These are phyloP conservation scores for Linderina pennispora DNA, from an alignment of 192 early-diverging fungal genomes.

Conservation along the genomic window DNA sequence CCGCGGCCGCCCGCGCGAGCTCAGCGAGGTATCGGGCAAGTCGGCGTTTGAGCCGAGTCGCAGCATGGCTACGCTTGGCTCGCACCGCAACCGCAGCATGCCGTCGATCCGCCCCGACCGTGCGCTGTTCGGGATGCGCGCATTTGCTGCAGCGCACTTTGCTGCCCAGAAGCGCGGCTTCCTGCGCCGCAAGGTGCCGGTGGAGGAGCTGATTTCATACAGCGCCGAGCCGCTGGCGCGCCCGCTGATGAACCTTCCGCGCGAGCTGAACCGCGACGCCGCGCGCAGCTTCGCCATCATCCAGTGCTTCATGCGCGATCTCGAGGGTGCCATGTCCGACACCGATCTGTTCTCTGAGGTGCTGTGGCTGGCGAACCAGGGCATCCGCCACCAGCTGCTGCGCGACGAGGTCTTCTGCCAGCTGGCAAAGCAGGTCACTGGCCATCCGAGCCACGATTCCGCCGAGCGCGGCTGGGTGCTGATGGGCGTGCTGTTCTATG, in stretches of 20 bases:
- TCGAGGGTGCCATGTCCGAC: slow-evolving; percentile 17
- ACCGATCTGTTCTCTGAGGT: slow-evolving; percentile 53
- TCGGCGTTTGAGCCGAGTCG: slow-evolving; percentile 1
- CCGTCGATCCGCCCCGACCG: slow-evolving; percentile 66
- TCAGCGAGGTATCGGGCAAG: slow-evolving; percentile 11
- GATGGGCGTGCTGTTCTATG: slow-evolving; percentile 71
- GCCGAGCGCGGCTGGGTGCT: slow-evolving; percentile 82
- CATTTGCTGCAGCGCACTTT: slow-evolving; percentile 89
- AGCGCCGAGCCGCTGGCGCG: slow-evolving; percentile 62
- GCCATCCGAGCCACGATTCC: slow-evolving; percentile 58
- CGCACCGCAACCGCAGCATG: slow-evolving; percentile 56
- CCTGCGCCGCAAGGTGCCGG: slow-evolving; percentile 74
- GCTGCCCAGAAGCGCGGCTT: slow-evolving; percentile 81
- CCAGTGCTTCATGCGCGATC: slow-evolving; percentile 80
- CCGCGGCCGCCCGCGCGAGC: slow-evolving; percentile 18
- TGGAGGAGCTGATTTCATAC: slow-evolving; percentile 78
- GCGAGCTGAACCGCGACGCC: slow-evolving; percentile 81
- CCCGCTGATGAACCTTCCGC: slow-evolving; percentile 79
- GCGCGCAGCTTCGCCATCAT: slow-evolving; percentile 77
- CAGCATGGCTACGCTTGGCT: slow-evolving; percentile 26
- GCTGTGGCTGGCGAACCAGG: slow-evolving; percentile 71
- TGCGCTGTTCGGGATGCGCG: slow-evolving; percentile 49
- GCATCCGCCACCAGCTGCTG: slow-evolving; percentile 66
- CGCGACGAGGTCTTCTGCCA: slow-evolving; percentile 95
- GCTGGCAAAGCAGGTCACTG: slow-evolving; percentile 80